Conservation (phyloP, 306 rosid genomes). For the Crotalaria pallida region DNA sequence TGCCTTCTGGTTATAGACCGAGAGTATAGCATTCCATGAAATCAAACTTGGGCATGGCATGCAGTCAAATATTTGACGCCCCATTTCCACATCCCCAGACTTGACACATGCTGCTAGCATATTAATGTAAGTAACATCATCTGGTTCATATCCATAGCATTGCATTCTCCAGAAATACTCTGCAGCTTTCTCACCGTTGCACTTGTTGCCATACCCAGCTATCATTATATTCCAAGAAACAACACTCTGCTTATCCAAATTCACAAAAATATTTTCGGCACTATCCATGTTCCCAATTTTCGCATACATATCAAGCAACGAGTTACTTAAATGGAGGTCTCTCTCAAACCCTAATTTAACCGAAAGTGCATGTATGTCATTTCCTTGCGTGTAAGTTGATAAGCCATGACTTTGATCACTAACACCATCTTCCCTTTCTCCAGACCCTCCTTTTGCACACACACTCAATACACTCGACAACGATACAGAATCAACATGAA, state of each 20-base stretch:
- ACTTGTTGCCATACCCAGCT: constrained; percentile 56
- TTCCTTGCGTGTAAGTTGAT: constrained; percentile 32
- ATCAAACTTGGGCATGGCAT: constrained; percentile 53
- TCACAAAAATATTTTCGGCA: constrained; percentile 51
- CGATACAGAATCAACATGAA: constrained; percentile 56
- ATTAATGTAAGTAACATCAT: constrained; percentile 65
- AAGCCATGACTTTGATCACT: constrained; percentile 20
- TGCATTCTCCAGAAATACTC: constrained; percentile 51
- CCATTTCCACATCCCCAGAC: constrained; percentile 55
- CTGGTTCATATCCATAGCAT: constrained; percentile 46
- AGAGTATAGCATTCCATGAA: constrained; percentile 82
- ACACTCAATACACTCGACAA: constrained; percentile 59
- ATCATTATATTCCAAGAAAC: constrained; percentile 87
- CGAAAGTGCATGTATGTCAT: constrained; percentile 46
- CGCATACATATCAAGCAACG: constrained; percentile 71
- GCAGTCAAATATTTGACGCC: constrained; percentile 57
- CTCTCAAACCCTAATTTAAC: constrained; percentile 59
- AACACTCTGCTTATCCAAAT: constrained; percentile 33
- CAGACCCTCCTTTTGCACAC: constrained; percentile 42
- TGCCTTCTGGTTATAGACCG: constrained; percentile 53
- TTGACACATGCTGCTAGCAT: constrained; percentile 62
- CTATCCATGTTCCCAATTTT: constrained; percentile 55
- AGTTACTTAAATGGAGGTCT: constrained; percentile 64
- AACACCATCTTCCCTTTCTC: constrained; percentile 31
- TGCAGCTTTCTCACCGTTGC: constrained; percentile 39